Base-by-base conservation (phyloP, 176 grass and related monocot species). In the Cenchrus americanus region DNA sequence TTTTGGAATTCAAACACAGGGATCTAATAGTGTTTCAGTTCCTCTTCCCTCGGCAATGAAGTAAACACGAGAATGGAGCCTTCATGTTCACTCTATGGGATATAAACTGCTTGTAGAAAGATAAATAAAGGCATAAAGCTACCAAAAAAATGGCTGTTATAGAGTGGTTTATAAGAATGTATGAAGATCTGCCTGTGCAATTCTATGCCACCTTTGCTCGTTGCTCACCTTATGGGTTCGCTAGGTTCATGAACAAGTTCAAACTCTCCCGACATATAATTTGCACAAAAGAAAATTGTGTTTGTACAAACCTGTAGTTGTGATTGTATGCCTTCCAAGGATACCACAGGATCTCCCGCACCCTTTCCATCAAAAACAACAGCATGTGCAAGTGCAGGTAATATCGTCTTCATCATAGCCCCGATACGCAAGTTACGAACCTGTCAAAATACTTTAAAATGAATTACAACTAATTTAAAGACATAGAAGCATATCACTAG, bases 381-480 rank as follows among this genome's bases (percentile, higher is more conserved):
- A 78, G 96, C 93, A 88, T 98, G 93, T 83, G 93, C 90, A 87
- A 98, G 82, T 14, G 96, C 83, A 76, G 93, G 91, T 81, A 95
- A 88, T 78, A 95, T 92, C 73, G 93, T 95, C 89, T 87, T 98
- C 96, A 98, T 98, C 96, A 93, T 95, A 74, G 91, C 96, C 18
- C 96, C 96, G 75, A 98, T 93, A 72, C 93, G 92, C 86, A 98
- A 72, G 87, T 98, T 98, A 76, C 87, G 90, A 59, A 98, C 83
- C 93, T 98, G 88, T 75, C 34, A 37, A 37, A 37, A 4, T 5
- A 37, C 34, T 37, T 37, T 4, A 37, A 37, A 37, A 37, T 5
- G 21, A 27, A 7, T 23, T 44, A 40, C 42, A 41, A 40, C 26
- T 58, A 76, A 71, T 63, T 60, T 72, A 47, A 86, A 89, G 19